Conservation (phyloP, 2,329 filamentous ascomycete species). For the Fusarium citri region DNA sequence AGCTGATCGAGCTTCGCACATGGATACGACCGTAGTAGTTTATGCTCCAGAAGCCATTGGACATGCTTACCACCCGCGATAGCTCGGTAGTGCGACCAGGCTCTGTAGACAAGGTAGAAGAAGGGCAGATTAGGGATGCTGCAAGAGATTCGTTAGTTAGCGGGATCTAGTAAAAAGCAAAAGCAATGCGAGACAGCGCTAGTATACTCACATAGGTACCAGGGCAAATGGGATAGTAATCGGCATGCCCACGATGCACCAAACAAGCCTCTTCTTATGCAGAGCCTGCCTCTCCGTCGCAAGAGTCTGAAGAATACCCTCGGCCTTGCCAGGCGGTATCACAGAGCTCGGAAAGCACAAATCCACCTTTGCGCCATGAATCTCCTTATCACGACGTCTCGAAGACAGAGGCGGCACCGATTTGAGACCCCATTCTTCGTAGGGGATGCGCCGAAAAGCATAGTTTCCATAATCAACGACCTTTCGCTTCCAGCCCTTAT, state of each 20-base stretch:
- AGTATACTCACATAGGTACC: conserved; percentile 79
- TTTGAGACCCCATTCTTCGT: conserved; percentile 98
- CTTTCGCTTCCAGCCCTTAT: conserved; percentile 87
- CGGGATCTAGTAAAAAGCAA: not conserved
- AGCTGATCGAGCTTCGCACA: conserved; percentile 78
- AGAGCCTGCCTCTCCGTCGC: conserved; percentile 83
- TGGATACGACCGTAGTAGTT: conserved; percentile 73
- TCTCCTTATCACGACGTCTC: conserved; percentile 71
- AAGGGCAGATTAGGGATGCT: conserved; percentile 95
- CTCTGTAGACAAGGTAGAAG: conserved; percentile 92
- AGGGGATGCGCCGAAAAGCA: conserved; percentile 87
- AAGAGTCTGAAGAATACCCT: conserved; percentile 73
- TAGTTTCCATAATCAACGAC: conserved; percentile 89
- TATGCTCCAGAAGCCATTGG: conserved; percentile 81
- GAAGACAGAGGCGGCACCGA: conserved; percentile 86
- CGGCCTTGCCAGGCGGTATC: conserved; percentile 72
- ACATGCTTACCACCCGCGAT: conserved; percentile 86
- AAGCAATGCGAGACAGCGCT: not conserved
- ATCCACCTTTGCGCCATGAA: conserved; percentile 73
- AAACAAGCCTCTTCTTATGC: conserved; percentile 81
- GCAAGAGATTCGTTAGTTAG: not conserved
- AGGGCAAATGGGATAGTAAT: conserved; percentile 84
- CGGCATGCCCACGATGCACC: conserved; percentile 85
- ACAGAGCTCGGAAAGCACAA: conserved; percentile 81
- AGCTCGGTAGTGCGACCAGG: conserved; percentile 93